phyloP scores from a whole-genome alignment of 345 rosid species.

The Rhodamnia rubescens region DNA sequence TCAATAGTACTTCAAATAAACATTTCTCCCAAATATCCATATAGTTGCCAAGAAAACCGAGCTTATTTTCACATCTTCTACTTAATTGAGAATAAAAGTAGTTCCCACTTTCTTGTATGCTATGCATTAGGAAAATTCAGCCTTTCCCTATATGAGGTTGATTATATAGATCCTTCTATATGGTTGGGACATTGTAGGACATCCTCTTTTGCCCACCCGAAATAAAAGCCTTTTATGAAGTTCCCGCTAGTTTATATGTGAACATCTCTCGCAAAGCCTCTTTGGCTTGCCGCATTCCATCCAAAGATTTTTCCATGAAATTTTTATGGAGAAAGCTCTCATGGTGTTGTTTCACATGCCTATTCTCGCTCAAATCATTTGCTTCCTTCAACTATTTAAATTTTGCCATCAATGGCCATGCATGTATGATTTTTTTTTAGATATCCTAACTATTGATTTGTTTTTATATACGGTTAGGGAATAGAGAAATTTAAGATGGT shows the following conservation, averaged over 20 bases:
- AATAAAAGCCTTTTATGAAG: neutral
- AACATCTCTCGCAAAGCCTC: neutral
- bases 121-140: neutral
- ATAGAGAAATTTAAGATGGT: slow-evolving; percentile 92
- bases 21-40: neutral
- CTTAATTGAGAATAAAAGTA: neutral
- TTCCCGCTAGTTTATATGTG: neutral
- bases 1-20: neutral
- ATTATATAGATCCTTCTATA: neutral
- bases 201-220: neutral
- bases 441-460: neutral
- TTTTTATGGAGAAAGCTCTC: neutral
- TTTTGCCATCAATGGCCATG: neutral
- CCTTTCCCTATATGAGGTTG: neutral
- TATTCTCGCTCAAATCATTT: neutral
- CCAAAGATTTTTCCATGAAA: neutral
- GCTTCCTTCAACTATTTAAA: neutral
- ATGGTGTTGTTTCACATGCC: neutral
- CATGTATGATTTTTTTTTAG: neutral
- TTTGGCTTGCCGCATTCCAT: neutral
- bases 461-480: slow-evolving; percentile 37
- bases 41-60: neutral
- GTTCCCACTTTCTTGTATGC: neutral
- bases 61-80: neutral
- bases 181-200: neutral